Percentiles rank a stretch among this genome's conserved stretches.
These are phyloP conservation scores for Verticillium albo-atrum DNA, from an alignment of 2,329 filamentous ascomycete genomes.

Conservation along the genomic window DNA sequence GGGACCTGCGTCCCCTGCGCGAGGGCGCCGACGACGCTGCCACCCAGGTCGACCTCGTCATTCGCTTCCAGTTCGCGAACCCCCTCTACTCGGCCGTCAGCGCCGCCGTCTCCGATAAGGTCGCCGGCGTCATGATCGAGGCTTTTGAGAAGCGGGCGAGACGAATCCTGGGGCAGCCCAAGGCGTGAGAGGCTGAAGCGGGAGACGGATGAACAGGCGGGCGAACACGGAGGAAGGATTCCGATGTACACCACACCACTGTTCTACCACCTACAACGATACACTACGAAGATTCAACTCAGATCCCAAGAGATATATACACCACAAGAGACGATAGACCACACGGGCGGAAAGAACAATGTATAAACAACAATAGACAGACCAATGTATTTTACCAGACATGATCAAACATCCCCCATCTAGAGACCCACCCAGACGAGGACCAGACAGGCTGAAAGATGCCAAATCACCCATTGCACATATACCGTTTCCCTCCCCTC, in stretches of 20 bases:
- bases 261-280: too few relatives aligned
- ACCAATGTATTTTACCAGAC: neutral
- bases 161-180: conserved; percentile 39
- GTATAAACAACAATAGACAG: neutral
- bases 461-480: conserved; percentile 1
- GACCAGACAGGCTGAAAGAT: neutral
- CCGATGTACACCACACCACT: too few relatives aligned
- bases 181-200: neutral
- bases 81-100: conserved; percentile 84
- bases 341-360: neutral
- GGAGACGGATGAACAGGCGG: too few relatives aligned
- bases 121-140: conserved; percentile 84
- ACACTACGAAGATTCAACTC: too few relatives aligned
- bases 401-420: neutral
- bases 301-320: neutral
- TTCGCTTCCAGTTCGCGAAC: conserved; percentile 83
- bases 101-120: conserved; percentile 73
- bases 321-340: neutral
- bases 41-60: conserved; percentile 70
- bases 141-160: conserved; percentile 83
- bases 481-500: neutral
- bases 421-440: neutral
- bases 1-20: conserved; percentile 53
- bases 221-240: too few relatives aligned
- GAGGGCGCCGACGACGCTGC: conserved; percentile 15